Base-by-base conservation (phyloP, 2,329 filamentous ascomycete species). In the Colletotrichum viniferum region DNA sequence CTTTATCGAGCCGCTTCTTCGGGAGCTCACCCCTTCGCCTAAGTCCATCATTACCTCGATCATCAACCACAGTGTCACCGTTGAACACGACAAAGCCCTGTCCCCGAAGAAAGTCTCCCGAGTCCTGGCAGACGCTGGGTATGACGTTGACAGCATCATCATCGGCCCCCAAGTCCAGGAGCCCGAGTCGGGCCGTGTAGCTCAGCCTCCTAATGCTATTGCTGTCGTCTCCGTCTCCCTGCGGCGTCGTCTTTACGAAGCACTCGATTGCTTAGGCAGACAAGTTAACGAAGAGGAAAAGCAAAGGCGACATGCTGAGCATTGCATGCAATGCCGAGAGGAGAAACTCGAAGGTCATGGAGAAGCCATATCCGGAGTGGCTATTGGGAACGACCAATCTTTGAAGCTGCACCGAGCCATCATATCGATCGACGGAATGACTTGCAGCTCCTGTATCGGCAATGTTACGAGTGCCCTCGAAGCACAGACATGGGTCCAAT, bases 361-460 rank as follows among this genome's bases (percentile, higher is more conserved):
- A 13, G n/a, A 52, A 7, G 12, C 43, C n/a, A 21, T 52, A 7
- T 52, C n/a, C 2, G 12, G 43, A 7, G 43, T 52, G n/a, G 43
- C n/a, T 21, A 13, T 52, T 52, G 43, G 82, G 89, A 58, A 85
- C 85, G 68, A 85, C 85, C 43, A 24, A 52, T 52, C 43, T 52
- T 12, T 24, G 43, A 52, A 52, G 21, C 32, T 58, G 63, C 48
- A 68, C 34, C 55, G 87, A 55, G 90, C 87, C 3, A 88, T 85
- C 1, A 77, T 92, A 21, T 90, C 92, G 28, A 88, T 96, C 56
- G 91, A 89, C 28, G 94, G 94, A 69, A 95, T 96, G 93, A 94
- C 92, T 5, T 95, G 94, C 81, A 91, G 92, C 16, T 89, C 92
- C 13, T 96, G 94, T 79, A 88, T 89, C 69, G 92, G 92, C 80